Evolutionary conservation across 495 filamentous ascomycete species (phyloP).

Genomic region (Lasiosphaeria hispida): DNA sequence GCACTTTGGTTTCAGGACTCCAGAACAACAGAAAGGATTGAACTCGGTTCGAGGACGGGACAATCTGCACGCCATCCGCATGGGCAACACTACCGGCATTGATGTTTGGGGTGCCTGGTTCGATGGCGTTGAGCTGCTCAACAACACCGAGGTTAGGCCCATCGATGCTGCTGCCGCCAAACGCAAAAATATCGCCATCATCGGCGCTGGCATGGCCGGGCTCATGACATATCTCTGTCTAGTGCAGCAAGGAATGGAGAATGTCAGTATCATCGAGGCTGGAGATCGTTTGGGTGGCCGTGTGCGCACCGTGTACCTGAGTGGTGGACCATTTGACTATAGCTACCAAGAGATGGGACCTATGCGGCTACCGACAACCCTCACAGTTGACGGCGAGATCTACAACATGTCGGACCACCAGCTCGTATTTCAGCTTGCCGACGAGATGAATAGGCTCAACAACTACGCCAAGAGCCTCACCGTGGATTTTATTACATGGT

Average conservation of each 20-base stretch:
- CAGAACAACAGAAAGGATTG: background rate
- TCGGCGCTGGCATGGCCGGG: slow-evolving; percentile 65
- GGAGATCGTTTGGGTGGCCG: slow-evolving; percentile 42
- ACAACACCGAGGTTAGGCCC: slow-evolving; percentile 46
- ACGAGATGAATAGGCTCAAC: slow-evolving; percentile 55
- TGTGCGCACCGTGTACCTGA: slow-evolving; percentile 59
- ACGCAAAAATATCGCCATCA: slow-evolving; percentile 53
- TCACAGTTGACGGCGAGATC: slow-evolving; percentile 49
- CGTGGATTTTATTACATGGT: slow-evolving; percentile 64
- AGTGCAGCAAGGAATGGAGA: slow-evolving; percentile 30
- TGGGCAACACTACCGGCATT: slow-evolving; percentile 46
- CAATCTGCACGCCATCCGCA: slow-evolving; percentile 25
- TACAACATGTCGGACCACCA: slow-evolving; percentile 55
- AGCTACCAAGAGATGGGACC: slow-evolving; percentile 74
- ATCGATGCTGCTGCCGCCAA: slow-evolving; percentile 53
- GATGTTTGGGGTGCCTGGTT: slow-evolving; percentile 66
- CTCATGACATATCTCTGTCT: slow-evolving; percentile 50
- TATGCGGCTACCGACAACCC: slow-evolving; percentile 59
- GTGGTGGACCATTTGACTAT: slow-evolving; percentile 58
- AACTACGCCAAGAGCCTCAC: slow-evolving; percentile 42
- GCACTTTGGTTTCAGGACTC: slow-evolving; percentile 7
- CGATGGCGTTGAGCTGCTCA: slow-evolving; percentile 60
- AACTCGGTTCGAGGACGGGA: background rate
- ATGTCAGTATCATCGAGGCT: slow-evolving; percentile 36
- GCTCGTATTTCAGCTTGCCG: slow-evolving; percentile 60